Conservation (phyloP, 106 monocot species). For the Dendrobium chrysotoxum region DNA sequence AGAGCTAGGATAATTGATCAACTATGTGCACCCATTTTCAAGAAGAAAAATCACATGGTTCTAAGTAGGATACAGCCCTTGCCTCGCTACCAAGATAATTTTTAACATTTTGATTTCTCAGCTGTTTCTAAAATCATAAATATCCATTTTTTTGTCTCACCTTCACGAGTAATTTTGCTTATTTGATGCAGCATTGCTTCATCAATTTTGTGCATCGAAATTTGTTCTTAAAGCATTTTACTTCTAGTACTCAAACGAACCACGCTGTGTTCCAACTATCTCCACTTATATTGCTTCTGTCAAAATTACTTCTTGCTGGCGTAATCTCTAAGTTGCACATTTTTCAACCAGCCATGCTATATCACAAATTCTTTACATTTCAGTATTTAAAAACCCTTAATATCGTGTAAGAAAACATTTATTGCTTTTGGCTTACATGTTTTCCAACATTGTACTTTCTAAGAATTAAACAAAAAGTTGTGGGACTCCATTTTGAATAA, state of each 20-base stretch:
- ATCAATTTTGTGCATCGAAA: background rate
- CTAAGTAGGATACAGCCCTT: too few species aligned
- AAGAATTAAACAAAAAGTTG: background rate
- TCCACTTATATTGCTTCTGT: background rate
- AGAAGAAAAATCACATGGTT: too few species aligned
- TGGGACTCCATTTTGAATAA: background rate
- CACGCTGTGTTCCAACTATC: background rate
- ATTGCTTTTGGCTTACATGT: background rate
- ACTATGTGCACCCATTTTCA: too few species aligned
- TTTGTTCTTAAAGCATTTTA: background rate
- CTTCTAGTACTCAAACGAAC: too few species aligned
- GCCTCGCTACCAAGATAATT: too few species aligned
- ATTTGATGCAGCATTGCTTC: too few species aligned
- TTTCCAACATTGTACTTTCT: background rate
- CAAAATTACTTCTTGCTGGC: background rate
- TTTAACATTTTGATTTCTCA: too few species aligned
- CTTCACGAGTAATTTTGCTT: too few species aligned
- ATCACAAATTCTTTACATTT: background rate
- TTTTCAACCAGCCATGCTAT: background rate
- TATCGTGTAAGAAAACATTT: background rate
- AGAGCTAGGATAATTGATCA: too few species aligned
- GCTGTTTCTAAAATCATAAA: too few species aligned
- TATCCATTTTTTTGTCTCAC: too few species aligned
- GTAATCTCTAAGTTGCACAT: background rate
- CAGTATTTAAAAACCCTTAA: background rate